phyloP scores from a whole-genome alignment of 2,329 filamentous ascomycete genomes.

The Xylariales sp. region DNA sequence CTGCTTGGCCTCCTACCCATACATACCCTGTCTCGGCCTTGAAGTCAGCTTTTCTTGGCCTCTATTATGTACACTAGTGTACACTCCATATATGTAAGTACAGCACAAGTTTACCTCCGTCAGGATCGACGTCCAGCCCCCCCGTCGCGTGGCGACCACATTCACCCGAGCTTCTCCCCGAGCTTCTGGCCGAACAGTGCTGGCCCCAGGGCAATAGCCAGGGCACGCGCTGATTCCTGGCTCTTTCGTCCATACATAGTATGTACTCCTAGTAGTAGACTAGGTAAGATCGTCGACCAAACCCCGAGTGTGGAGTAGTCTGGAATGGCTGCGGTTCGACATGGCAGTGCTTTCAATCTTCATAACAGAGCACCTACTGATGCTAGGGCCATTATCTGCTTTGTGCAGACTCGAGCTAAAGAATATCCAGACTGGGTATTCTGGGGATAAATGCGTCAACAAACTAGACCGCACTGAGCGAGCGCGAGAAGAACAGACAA shows the following conservation, averaged over 20 bases:
- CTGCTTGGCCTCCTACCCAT: neutral
- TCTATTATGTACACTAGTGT: neutral
- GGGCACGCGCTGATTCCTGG: neutral
- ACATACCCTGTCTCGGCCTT: neutral
- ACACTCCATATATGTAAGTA: too few species aligned
- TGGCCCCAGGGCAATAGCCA: too few species aligned
- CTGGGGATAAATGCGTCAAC: neutral
- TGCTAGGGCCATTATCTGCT: neutral
- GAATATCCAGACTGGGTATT: neutral
- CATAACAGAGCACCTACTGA: neutral
- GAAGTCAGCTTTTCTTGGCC: neutral
- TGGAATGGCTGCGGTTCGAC: neutral
- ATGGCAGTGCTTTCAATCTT: constrained; percentile 2
- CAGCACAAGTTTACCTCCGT: neutral
- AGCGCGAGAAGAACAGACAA: neutral
- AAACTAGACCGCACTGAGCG: neutral
- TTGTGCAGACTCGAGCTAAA: neutral
- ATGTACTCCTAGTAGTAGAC: too few species aligned
- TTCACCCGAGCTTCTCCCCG: neutral
- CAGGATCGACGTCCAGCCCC: neutral
- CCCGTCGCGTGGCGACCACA: neutral
- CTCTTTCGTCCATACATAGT: constrained; percentile 5
- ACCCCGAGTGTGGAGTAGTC: neutral
- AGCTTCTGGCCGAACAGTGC: too few species aligned
- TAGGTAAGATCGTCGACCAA: neutral